phyloP scores from a whole-genome alignment of 495 filamentous ascomycete genomes.

The Tuber brumale region DNA sequence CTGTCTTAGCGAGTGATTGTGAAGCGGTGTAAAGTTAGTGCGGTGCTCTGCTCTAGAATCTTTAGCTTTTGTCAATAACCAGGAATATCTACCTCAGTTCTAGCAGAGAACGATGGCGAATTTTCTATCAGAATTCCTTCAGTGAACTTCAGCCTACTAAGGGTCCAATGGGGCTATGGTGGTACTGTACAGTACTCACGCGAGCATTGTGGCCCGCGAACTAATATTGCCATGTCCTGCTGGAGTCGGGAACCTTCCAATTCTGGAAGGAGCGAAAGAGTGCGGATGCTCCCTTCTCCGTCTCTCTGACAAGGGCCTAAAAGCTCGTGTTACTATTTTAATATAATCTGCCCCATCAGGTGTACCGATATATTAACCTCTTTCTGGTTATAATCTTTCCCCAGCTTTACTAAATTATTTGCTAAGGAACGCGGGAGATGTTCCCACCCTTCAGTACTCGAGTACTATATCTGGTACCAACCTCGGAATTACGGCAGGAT shows the following conservation, averaged over 20 bases:
- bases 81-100: background rate
- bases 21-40: background rate
- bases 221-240: background rate
- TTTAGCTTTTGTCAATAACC: background rate
- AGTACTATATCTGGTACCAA: background rate
- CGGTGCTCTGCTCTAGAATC: background rate
- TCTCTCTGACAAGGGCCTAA: background rate
- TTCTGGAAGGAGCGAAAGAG: background rate
- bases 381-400: background rate
- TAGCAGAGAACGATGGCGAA: background rate
- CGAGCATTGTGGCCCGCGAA: background rate
- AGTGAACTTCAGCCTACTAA: background rate
- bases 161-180: background rate
- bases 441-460: background rate
- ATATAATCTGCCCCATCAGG: background rate
- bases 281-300: background rate
- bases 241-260: background rate
- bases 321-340: background rate
- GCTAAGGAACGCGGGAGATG: background rate
- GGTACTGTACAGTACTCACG: background rate
- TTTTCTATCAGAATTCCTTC: background rate
- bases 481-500: constrained; percentile 1
- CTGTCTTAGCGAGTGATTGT: background rate
- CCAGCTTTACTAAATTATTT: background rate
- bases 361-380: background rate